Evolutionary conservation across 164 flowering plant species (phyloP), one percentile per base, ranked within the genome.

Genomic region (Vitis rotundifolia): DNA sequence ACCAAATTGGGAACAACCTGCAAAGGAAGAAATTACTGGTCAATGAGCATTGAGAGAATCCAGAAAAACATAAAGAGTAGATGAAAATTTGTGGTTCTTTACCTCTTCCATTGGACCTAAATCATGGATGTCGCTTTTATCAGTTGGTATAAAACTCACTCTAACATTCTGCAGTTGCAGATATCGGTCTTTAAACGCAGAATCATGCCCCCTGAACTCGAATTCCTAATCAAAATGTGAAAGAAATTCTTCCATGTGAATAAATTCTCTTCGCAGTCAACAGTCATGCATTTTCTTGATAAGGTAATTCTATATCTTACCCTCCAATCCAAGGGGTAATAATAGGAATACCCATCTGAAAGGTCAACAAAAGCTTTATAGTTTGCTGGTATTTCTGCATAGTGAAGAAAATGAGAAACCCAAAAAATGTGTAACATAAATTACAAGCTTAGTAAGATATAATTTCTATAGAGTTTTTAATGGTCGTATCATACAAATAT

Each of bases 321-420:
- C 83, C 87, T 85, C 97, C 97, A 94, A 76, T 94, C 98, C 56
- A 92, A 82, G 71, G 98, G 97, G 79, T 90, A 90, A 56, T 75
- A 79, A 71, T 90, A 94, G 9, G 96, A 79, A 77, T 94, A 91
- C 53, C 98, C 97, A 81, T 94, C 97, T 71, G 18, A 13, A 44
- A n/a, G 37, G 80, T 91, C 98, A 14, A 90, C 89, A 77, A 85
- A 94, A 29, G 86, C 75, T 55, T 64, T 67, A 73, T 86, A 89
- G 37, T 85, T 88, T 51, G 80, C 56, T 7, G 91, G 96, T 58
- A 82, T 77, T 72, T 81, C 98, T 91, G 88, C 80, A 70, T 47
- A 66, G 49, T 8, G 16, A 56, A 61, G 65, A 56, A 63, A 11
- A 8, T 16, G 15, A 6, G 37, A 6, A 57, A 11, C 1, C 50